Base-by-base conservation (phyloP, 805 yeast species). In the Pichia manshurica region DNA sequence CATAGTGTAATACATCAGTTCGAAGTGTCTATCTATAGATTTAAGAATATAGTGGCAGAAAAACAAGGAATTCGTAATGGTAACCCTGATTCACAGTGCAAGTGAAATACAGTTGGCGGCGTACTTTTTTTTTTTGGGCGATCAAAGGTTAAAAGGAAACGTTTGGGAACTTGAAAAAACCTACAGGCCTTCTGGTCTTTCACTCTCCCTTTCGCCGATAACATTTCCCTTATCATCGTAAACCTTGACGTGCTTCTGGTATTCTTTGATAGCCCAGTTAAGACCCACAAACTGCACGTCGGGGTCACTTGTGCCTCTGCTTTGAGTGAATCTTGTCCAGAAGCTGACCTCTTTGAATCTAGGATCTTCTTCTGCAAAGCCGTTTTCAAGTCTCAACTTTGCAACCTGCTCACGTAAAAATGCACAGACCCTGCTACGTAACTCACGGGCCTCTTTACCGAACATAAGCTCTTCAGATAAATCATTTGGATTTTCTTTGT, bases 221-320 rank as follows among this genome's bases (percentile, higher is more conserved):
- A 55, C 62, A 45, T 63, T 59, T 19, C 71, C 71, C 22, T 47
- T 56, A 23, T 60, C 59, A 41, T 67, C 70, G 39, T 56, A 67
- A 8, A 45, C 46, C 47, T 56, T 59, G 35, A 65, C 63, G 33
- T 59, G 51, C 42, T 70, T 71, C 61, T 86, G 95, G 41, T 81
- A 73, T 56, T 88, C 72, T 60, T 77, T 78, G 34, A 85, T 76
- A 1, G 95, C 95, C 93, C 95, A 86, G 60, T 87, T 87, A 58
- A 80, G 68, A 2, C 96, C 96, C 23, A 84, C 74, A 55, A 87
- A 84, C 55, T 79, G 66, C 20, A 87, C 76, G 46, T 79, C 85
- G 0, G 84, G 84, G 50, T 80, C 88, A 48, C 81, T 74, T 22
- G 58, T 66, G 10, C 95, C 95, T 64, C 82, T 87, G 3, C 82